Percentiles rank a stretch among this genome's conserved stretches.
Evolutionary conservation across 179 eudicot genomes (phyloP).

Genomic region (Gypsophila paniculata): DNA sequence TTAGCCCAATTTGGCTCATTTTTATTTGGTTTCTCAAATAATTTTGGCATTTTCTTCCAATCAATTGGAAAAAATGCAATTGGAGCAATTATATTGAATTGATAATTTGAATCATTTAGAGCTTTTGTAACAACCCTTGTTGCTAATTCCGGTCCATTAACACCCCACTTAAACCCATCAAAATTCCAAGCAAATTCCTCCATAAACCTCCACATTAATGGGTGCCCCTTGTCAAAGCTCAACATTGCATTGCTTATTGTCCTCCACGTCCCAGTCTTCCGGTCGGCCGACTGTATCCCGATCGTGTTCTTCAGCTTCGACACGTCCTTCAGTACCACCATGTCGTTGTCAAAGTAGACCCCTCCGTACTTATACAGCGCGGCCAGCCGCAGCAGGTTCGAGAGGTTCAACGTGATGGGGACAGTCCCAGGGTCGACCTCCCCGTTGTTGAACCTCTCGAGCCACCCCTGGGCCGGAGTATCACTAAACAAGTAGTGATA

Average conservation of each 20-base stretch:
- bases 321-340: constrained; percentile 48
- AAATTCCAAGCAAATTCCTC: constrained; percentile 59
- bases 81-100: constrained; percentile 22
- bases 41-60: background rate
- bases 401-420: constrained; percentile 60
- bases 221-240: constrained; percentile 58
- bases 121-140: constrained; percentile 13
- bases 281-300: constrained; percentile 52
- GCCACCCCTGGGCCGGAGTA: constrained; percentile 61
- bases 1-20: constrained; percentile 13
- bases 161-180: constrained; percentile 75
- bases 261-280: constrained; percentile 35
- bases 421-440: constrained; percentile 54
- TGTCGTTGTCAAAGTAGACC: constrained; percentile 62
- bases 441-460: constrained; percentile 46
- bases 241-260: constrained; percentile 66
- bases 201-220: constrained; percentile 47
- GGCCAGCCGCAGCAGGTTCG: constrained; percentile 56
- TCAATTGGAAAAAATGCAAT: constrained; percentile 29
- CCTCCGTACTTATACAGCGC: constrained; percentile 75
- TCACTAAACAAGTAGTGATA: constrained; percentile 32
- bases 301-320: constrained; percentile 49
- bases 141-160: constrained; percentile 60
- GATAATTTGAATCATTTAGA: constrained; percentile 12
- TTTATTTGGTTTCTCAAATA: constrained; percentile 9